Evolutionary conservation across 2,329 filamentous ascomycete species (phyloP).

Genomic region (Rhexocercosporidium sp.): DNA sequence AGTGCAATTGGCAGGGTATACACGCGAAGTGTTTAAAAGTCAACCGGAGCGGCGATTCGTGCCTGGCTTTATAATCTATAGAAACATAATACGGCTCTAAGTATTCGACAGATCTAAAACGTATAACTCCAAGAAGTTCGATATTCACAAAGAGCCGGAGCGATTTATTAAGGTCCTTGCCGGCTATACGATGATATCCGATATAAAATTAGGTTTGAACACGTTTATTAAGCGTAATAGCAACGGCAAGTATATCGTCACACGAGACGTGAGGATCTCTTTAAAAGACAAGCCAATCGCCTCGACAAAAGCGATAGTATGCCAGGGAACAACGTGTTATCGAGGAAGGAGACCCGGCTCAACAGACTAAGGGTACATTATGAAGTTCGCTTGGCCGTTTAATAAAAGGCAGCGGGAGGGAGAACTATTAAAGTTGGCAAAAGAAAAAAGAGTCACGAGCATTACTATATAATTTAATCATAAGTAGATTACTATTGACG

Average conservation of each 20-base stretch:
- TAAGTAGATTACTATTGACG: no score
- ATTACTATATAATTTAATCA: no score
- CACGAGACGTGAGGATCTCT: not conserved
- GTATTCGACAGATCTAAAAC: conserved; percentile 44
- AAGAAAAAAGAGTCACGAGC: no score
- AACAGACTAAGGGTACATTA: no score
- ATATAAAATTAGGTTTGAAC: not conserved
- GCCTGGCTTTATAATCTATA: conserved; percentile 37
- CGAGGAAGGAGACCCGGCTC: no score
- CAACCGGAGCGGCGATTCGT: no score
- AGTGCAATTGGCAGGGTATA: no score
- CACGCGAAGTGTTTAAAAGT: no score
- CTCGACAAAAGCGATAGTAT: conserved; percentile 13
- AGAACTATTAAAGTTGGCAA: no score
- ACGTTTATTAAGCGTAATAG: not conserved
- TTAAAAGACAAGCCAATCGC: conserved; percentile 22
- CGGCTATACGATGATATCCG: not conserved
- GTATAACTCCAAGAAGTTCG: conserved; percentile 41
- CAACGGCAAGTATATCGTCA: not conserved
- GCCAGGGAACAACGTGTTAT: no score
- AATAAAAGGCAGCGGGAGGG: no score
- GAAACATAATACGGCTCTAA: conserved; percentile 41
- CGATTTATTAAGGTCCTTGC: not conserved
- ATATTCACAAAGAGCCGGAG: conserved; percentile 32
- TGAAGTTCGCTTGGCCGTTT: no score